Evolutionary conservation across 768 basidiomycete species (phyloP).

Genomic region (Xerocomus brunneocitrinus): DNA sequence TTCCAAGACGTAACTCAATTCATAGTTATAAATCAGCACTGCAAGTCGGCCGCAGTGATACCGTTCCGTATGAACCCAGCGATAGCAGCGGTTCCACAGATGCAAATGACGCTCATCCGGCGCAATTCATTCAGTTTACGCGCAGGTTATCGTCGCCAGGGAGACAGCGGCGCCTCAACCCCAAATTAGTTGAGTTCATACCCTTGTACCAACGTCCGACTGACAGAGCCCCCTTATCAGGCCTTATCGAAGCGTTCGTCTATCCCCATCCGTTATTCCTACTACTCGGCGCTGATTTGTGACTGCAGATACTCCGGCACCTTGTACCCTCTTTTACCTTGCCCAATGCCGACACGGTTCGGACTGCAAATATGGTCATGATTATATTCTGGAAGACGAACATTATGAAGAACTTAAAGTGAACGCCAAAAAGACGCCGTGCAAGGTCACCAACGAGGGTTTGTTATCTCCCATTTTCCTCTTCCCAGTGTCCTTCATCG

Average conservation of each 20-base stretch:
- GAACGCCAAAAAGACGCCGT: conserved; percentile 61
- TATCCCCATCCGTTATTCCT: conserved; percentile 3
- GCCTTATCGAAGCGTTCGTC: conserved; percentile 59
- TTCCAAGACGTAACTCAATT: conserved; percentile 21
- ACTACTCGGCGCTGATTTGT: background rate
- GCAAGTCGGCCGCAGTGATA: conserved; percentile 20
- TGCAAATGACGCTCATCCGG: conserved; percentile 33
- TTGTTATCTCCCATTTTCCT: conserved; percentile 6
- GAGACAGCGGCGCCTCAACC: conserved; percentile 42
- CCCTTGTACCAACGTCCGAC: conserved; percentile 8
- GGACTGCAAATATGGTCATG: conserved; percentile 58
- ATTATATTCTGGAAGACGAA: conserved; percentile 53
- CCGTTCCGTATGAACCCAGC: conserved; percentile 40
- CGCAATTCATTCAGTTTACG: conserved; percentile 25
- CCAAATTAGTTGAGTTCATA: conserved; percentile 45
- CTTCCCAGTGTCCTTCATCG: background rate
- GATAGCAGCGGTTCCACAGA: conserved; percentile 45
- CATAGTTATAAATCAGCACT: conserved; percentile 42
- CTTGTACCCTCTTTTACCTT: conserved; percentile 64
- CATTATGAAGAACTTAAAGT: conserved; percentile 49
- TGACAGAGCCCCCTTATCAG: conserved; percentile 31
- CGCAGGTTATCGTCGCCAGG: conserved; percentile 31
- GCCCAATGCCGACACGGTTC: conserved; percentile 55
- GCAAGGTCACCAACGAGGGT: conserved; percentile 58
- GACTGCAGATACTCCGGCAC: conserved; percentile 50